phyloP scores from a whole-genome alignment of 192 early-diverging fungal species.

The Martensiomyces pterosporus region DNA sequence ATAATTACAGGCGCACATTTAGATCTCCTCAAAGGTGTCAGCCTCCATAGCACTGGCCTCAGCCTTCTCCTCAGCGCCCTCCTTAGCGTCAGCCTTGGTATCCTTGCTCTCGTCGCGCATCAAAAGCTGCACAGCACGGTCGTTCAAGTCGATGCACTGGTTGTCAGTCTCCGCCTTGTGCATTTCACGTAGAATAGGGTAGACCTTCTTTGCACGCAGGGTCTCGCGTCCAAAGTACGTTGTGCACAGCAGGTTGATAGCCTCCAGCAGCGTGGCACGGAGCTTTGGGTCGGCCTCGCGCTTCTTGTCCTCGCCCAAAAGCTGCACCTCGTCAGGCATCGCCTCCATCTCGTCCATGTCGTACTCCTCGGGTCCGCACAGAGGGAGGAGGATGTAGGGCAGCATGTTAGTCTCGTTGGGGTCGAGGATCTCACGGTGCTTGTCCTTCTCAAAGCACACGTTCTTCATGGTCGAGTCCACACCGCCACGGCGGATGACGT shows the following conservation, averaged over 20 bases:
- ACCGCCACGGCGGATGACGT: conserved; percentile 85
- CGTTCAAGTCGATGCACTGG: conserved; percentile 63
- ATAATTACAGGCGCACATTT: too few relatives aligned
- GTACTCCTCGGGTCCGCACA: conserved; percentile 87
- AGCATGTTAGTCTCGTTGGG: conserved; percentile 73
- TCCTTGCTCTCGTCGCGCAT: conserved; percentile 69
- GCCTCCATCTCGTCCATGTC: conserved; percentile 88
- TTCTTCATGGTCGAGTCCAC: conserved; percentile 86
- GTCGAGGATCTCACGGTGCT: conserved; percentile 64
- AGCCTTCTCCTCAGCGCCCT: conserved; percentile 4
- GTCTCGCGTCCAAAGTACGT: conserved; percentile 75
- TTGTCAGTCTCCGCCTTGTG: conserved; percentile 75
- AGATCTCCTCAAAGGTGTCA: conserved; percentile 34
- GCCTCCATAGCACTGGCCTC: conserved; percentile 7
- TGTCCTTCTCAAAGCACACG: conserved; percentile 72
- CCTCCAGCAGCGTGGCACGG: conserved; percentile 72
- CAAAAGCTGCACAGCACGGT: conserved; percentile 79
- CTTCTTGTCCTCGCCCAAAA: conserved; percentile 76
- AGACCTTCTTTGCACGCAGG: conserved; percentile 76
- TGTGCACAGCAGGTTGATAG: conserved; percentile 70
- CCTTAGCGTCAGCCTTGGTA: conserved; percentile 33
- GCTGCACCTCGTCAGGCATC: conserved; percentile 90
- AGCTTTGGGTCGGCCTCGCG: conserved; percentile 78
- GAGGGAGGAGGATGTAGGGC: conserved; percentile 83
- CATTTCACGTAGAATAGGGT: conserved; percentile 79